These are phyloP conservation scores for Yarrowia deformans DNA, from an alignment of 805 yeast genomes.

Conservation along the genomic window DNA sequence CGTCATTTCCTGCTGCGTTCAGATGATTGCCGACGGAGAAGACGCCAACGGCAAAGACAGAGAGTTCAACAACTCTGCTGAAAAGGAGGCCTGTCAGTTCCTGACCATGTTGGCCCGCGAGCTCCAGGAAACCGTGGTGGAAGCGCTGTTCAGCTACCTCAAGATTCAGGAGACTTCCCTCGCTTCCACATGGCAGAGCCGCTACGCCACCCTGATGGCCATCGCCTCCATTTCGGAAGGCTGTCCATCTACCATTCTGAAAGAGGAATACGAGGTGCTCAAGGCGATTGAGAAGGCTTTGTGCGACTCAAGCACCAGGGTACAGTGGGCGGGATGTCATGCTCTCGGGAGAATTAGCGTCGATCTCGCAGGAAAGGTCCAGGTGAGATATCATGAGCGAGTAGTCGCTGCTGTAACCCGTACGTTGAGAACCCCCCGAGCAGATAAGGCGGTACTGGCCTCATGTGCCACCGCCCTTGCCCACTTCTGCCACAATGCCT, in stretches of 20 bases:
- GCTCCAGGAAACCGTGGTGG: constrained; percentile 30
- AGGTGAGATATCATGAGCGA: constrained; percentile 76
- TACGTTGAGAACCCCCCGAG: constrained; percentile 63
- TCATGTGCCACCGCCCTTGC: constrained; percentile 99
- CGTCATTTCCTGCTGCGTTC: constrained; percentile 25
- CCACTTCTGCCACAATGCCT: constrained; percentile 90
- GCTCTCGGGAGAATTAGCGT: constrained; percentile 97
- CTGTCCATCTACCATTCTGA: constrained; percentile 83
- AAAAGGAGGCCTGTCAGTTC: constrained; percentile 27
- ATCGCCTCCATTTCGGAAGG: constrained; percentile 97
- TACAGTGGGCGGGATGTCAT: constrained; percentile 96
- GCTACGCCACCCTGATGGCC: constrained; percentile 97
- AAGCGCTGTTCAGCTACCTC: constrained; percentile 17
- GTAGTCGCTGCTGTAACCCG: constrained; percentile 76
- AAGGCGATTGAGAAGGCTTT: constrained; percentile 87
- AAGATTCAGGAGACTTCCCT: constrained; percentile 25
- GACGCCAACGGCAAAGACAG: constrained; percentile 28
- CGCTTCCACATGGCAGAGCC: constrained; percentile 76
- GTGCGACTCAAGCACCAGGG: constrained; percentile 88
- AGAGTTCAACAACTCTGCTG: constrained; percentile 10
- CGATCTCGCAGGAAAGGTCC: constrained; percentile 90
- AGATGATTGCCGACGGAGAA: constrained; percentile 30
- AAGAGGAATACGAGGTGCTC: constrained; percentile 80
- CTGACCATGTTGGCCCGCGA: constrained; percentile 34
- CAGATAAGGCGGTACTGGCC: constrained; percentile 83